Percentiles rank a stretch among this genome's conserved stretches.
Conservation (phyloP, 2,329 filamentous ascomycete genomes). For the Periglandula ipomoeae region DNA sequence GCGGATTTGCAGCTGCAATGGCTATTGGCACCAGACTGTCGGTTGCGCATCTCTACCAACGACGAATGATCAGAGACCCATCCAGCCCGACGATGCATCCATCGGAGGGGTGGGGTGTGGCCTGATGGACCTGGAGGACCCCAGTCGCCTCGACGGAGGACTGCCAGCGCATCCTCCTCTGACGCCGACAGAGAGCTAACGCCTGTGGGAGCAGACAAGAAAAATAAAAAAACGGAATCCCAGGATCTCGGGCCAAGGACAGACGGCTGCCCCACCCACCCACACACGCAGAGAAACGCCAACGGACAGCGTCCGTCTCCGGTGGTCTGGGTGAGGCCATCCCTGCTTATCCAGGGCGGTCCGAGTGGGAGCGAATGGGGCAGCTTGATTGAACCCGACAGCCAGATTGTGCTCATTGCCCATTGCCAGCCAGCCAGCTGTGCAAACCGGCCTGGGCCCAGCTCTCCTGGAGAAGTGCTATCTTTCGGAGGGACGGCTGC, state of each 20-base stretch:
- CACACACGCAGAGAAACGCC: slow-evolving; percentile 15
- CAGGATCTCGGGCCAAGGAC: slow-evolving; percentile 5
- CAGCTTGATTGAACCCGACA: no score
- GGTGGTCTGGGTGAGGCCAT: slow-evolving; percentile 7
- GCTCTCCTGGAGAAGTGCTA: no score
- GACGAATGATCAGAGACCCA: no score
- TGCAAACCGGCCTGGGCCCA: no score
- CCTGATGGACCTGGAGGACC: background rate
- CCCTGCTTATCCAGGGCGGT: slow-evolving; percentile 3
- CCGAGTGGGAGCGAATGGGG: background rate
- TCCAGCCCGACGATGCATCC: no score
- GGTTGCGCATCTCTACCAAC: slow-evolving; percentile 9
- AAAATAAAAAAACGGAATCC: background rate
- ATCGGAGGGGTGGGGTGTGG: background rate
- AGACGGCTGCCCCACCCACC: background rate
- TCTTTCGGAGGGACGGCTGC: no score
- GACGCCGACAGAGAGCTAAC: background rate
- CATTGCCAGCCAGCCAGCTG: no score
- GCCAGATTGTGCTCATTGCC: no score
- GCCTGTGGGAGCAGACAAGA: background rate
- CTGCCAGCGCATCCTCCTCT: slow-evolving; percentile 2
- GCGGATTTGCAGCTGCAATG: slow-evolving; percentile 8
- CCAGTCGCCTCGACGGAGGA: background rate
- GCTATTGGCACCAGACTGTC: slow-evolving; percentile 13
- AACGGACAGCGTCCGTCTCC: slow-evolving; percentile 24